Evolutionary conservation across 2,329 filamentous ascomycete genomes (phyloP), one percentile per base, ranked within the genome.

Genomic region (Didymella exigua): DNA sequence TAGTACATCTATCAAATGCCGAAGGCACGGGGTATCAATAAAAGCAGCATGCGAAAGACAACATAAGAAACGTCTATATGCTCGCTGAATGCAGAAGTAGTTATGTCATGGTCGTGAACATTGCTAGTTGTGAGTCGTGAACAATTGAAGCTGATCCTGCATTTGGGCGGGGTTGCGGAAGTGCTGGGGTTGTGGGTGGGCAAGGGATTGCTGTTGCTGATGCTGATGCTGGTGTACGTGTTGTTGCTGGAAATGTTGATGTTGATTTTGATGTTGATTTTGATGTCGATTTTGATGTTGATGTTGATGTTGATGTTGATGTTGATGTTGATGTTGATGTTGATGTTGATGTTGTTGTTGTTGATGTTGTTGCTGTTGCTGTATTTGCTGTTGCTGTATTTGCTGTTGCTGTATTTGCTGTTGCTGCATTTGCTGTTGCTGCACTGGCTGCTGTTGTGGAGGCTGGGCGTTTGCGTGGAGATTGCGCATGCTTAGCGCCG

Each of bases 61-160:
- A 38, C 40, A 49, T 37, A 58, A 21, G 31, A 37, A 45, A 49
- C 29, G 26, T 60, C 54, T 54, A 58, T 45, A 60, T 65, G 61
- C 61, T 60, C 54, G 61, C 62, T 63, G 43, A 51, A 54, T 29
- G 31, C 53, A 36, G 16, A 40, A 40, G 23, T 24, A 37, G 48
- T 33, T 43, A 47, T 26, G 43, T 48, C 42, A 34, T 52, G 26
- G 43, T 48, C 36, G 33, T 54, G 31, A 54, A 54, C 57, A 62
- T 37, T 43, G 58, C 41, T 67, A 42, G 29, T 40, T 43, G 31
- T 47, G 62, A 34, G 59, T 63, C 44, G 64, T 54, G 45, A 64
- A 68, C 54, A 65, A 51, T n/a, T 66, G 64, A 24, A 65, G 42
- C 21, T 67, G 65, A 18, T 67, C 63, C 47, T 66, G 61, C 58